Evolutionary conservation across 176 grass and related monocot species (phyloP).

Genomic region (Carex kokanica): DNA sequence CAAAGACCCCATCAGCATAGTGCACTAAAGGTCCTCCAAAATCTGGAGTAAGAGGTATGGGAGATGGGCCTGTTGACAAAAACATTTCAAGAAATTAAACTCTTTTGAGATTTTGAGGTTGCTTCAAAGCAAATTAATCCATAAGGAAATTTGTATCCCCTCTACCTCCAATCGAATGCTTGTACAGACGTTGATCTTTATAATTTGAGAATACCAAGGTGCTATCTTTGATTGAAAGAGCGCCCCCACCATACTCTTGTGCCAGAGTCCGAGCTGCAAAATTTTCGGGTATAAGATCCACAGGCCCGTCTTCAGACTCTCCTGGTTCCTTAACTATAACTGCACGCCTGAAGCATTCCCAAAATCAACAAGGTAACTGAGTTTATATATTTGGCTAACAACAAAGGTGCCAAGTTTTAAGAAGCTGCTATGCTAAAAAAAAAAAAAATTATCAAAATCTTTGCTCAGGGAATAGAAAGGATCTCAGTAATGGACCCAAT

Average conservation of each 20-base stretch:
- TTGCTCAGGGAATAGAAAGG: not conserved
- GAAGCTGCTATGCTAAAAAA: not conserved
- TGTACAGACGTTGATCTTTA: slow-evolving; percentile 83
- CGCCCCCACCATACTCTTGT: slow-evolving; percentile 84
- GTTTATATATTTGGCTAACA: not conserved
- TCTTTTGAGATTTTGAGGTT: slow-evolving; percentile 7
- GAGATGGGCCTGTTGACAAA: slow-evolving; percentile 40
- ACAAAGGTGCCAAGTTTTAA: not conserved
- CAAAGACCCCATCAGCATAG: slow-evolving; percentile 94
- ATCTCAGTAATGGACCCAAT: not conserved
- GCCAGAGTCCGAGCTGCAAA: slow-evolving; percentile 79
- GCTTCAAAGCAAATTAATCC: slow-evolving; percentile 6
- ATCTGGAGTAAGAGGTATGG: slow-evolving; percentile 77
- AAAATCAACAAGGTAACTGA: not conserved
- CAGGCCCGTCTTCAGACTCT: slow-evolving; percentile 43
- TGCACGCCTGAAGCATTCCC: slow-evolving; percentile 54
- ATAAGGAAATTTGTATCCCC: not conserved
- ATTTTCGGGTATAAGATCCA: slow-evolving; percentile 68
- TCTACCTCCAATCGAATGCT: slow-evolving; percentile 57
- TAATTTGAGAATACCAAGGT: slow-evolving; percentile 88
- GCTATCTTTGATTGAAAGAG: slow-evolving; percentile 60
- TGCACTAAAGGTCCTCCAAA: slow-evolving; percentile 55
- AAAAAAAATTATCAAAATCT: slow-evolving; percentile 1
- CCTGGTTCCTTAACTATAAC: slow-evolving; percentile 75
- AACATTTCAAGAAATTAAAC: slow-evolving; percentile 13